Percentiles rank a stretch among this genome's conserved stretches.
Conservation (phyloP, 2,329 filamentous ascomycete genomes). For the Penicillium aurantiogriseum region DNA sequence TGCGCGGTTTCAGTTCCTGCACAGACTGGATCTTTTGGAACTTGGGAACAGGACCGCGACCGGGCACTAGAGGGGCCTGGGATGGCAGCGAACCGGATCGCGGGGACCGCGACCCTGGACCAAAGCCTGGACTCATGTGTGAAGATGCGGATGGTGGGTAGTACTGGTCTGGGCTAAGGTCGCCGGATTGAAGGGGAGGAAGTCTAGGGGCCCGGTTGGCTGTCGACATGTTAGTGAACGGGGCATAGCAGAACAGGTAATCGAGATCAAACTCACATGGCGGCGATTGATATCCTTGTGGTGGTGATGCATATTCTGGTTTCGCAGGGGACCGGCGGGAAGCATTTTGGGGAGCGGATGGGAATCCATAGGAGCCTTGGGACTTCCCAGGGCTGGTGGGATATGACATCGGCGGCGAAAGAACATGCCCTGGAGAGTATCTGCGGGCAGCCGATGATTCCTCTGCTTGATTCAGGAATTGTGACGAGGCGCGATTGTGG, state of each 20-base stretch:
- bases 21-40: constrained; percentile 75
- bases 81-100: constrained; percentile 45
- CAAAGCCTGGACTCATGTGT: constrained; percentile 67
- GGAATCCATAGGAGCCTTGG: constrained; percentile 54
- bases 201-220: constrained; percentile 62
- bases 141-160: constrained; percentile 70
- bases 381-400: constrained; percentile 60
- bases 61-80: constrained; percentile 40
- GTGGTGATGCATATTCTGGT: constrained; percentile 56
- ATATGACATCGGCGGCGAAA: constrained; percentile 79
- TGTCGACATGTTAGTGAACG: constrained; percentile 32
- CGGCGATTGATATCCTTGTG: constrained; percentile 59
- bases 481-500: constrained; percentile 67
- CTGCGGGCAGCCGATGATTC: constrained; percentile 81
- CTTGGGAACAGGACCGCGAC: constrained; percentile 74
- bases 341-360: constrained; percentile 47
- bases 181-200: constrained; percentile 69
- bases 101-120: constrained; percentile 50
- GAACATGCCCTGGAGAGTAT: constrained; percentile 92
- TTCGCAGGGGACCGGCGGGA: constrained; percentile 77
- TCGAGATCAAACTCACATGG: constrained; percentile 47
- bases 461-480: constrained; percentile 66
- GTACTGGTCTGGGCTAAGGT: constrained; percentile 65
- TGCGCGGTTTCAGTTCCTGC: constrained; percentile 74
- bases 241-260: background rate